Conservation (phyloP, 1,284 basidiomycete species). For the Rugosomyces carneus region DNA sequence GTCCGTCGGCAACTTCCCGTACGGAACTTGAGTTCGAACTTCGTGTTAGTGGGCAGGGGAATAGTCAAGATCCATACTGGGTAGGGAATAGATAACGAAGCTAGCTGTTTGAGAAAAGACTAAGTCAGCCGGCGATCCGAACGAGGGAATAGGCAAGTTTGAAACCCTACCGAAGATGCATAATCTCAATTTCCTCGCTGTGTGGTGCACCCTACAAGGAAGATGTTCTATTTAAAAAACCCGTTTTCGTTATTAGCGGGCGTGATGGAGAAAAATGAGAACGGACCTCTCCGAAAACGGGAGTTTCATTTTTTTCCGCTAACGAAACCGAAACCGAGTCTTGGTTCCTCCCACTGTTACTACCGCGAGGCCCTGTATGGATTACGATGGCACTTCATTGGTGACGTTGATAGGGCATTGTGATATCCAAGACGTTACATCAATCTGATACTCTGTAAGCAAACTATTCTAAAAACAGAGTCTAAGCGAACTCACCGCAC, state of each 20-base stretch:
- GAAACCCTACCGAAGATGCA: constrained; percentile 23
- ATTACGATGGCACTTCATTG: constrained; percentile 54
- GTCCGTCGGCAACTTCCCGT: constrained; percentile 47
- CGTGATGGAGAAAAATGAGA: neutral
- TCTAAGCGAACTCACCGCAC: too few relatives aligned
- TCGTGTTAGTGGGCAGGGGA: constrained; percentile 39
- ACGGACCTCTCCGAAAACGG: constrained; percentile 50
- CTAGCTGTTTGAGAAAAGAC: constrained; percentile 32
- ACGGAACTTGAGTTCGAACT: constrained; percentile 61
- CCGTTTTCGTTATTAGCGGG: too few relatives aligned
- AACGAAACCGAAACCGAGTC: constrained; percentile 40
- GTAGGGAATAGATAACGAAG: constrained; percentile 47
- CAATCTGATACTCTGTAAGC: too few relatives aligned
- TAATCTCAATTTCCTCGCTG: constrained; percentile 49
- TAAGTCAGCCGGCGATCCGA: neutral
- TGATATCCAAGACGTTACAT: too few relatives aligned
- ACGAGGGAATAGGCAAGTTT: too few relatives aligned
- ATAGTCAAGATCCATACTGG: constrained; percentile 52
- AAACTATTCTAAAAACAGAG: too few relatives aligned
- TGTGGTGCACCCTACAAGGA: constrained; percentile 48
- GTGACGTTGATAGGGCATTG: too few relatives aligned
- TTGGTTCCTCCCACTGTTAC: constrained; percentile 1
- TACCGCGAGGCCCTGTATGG: constrained; percentile 38
- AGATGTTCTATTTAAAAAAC: constrained; percentile 60
- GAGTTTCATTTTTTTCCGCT: constrained; percentile 47